These are phyloP conservation scores for Pseudogymnoascus pannorum DNA, from an alignment of 2,329 filamentous ascomycete species.

Conservation along the genomic window DNA sequence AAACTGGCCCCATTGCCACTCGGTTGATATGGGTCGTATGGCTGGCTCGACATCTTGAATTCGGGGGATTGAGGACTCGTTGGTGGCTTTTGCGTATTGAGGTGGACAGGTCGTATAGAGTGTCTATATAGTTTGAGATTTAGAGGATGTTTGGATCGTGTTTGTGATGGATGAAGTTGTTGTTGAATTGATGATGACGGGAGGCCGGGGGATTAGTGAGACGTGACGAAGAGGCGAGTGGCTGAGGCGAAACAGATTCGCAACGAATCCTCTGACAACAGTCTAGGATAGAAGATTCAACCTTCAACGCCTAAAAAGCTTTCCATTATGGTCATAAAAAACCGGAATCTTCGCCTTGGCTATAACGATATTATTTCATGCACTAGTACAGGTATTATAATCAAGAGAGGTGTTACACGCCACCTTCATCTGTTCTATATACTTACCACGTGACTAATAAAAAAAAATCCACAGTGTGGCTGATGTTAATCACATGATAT, in stretches of 20 bases:
- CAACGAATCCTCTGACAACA: slow-evolving; percentile 1
- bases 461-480: neutral
- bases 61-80: neutral
- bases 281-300: neutral
- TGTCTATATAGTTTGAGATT: neutral
- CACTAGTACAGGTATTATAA: neutral
- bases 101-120: neutral
- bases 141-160: slow-evolving; percentile 20
- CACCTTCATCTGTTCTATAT: neutral
- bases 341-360: neutral
- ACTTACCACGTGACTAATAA: neutral
- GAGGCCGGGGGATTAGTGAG: neutral
- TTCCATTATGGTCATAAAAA: neutral
- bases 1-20: slow-evolving; percentile 47
- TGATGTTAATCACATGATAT: neutral
- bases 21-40: slow-evolving; percentile 87
- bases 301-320: neutral
- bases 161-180: neutral
- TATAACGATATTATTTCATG: neutral
- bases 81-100: neutral
- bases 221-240: slow-evolving; percentile 4
- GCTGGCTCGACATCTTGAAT: slow-evolving; percentile 26
- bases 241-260: slow-evolving; percentile 9
- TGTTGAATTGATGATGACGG: neutral
- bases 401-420: neutral